These are phyloP conservation scores for Naganishia vaughanmartiniae DNA, from an alignment of 768 basidiomycete species.

Conservation along the genomic window DNA sequence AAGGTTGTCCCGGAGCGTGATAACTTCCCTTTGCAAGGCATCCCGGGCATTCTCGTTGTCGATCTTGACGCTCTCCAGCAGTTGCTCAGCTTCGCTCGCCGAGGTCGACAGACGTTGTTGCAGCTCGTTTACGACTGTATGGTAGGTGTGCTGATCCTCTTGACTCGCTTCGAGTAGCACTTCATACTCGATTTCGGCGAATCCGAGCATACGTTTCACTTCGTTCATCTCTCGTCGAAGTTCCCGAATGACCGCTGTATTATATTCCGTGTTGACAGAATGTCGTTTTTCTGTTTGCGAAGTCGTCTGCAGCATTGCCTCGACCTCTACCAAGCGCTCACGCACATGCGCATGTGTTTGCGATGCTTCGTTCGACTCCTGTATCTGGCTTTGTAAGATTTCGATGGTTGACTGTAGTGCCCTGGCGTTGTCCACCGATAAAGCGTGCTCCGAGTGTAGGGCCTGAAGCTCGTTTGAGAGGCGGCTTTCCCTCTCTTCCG, in stretches of 20 bases:
- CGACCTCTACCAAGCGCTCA: not conserved
- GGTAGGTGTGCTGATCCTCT: not conserved
- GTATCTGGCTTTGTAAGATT: not conserved
- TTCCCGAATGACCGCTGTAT: conserved; percentile 6
- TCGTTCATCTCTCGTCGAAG: conserved; percentile 17
- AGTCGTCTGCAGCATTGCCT: not conserved
- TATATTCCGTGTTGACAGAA: not conserved
- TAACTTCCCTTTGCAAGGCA: not conserved
- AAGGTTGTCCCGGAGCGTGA: conserved; percentile 1
- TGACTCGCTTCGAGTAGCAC: conserved; percentile 13
- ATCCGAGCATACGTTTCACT: conserved; percentile 22
- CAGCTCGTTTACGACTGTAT: not conserved
- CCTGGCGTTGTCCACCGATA: conserved; percentile 2
- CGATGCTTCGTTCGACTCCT: no score
- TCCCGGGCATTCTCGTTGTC: not conserved
- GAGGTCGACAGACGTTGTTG: not conserved
- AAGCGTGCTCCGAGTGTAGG: conserved; percentile 1
- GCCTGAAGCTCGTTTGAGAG: not conserved
- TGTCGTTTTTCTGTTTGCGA: not conserved
- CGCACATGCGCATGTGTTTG: not conserved
- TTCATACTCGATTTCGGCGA: conserved; percentile 29
- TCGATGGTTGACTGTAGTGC: conserved; percentile 3
- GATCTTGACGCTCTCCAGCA: not conserved
- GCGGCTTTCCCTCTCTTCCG: not conserved
- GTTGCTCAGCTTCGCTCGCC: conserved; percentile 2